phyloP scores from a whole-genome alignment of 2,329 filamentous ascomycete genomes.

The Bipolaris bicolor region DNA sequence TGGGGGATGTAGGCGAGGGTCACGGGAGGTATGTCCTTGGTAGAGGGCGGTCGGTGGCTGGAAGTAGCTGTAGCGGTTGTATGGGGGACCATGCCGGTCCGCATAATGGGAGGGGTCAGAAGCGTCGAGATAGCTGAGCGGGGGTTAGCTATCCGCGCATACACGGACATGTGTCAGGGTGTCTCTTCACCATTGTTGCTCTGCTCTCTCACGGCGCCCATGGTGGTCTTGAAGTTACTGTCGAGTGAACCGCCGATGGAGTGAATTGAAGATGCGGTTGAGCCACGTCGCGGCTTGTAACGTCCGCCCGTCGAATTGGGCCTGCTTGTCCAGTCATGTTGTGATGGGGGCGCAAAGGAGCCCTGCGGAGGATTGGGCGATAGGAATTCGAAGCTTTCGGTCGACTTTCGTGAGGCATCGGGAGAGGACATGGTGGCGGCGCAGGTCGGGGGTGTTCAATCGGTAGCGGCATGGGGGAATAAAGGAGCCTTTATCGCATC shows the following conservation, averaged over 20 bases:
- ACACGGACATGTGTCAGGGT: background rate
- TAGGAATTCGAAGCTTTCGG: constrained; percentile 57
- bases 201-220: constrained; percentile 70
- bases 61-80: constrained; percentile 71
- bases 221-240: constrained; percentile 64
- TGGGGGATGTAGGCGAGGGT: constrained; percentile 86
- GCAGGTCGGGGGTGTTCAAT: constrained; percentile 33
- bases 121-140: constrained; percentile 83
- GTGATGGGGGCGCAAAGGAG: constrained; percentile 63
- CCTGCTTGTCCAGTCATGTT: constrained; percentile 61
- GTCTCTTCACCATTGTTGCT: constrained; percentile 74
- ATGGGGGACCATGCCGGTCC: constrained; percentile 84
- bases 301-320: constrained; percentile 55
- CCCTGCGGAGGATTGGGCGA: constrained; percentile 49
- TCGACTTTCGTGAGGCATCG: constrained; percentile 52
- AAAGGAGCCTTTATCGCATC: constrained; percentile 25
- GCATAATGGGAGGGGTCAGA: constrained; percentile 87
- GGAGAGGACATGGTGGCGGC: constrained; percentile 50
- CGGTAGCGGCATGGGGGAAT: constrained; percentile 45
- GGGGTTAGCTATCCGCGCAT: constrained; percentile 20
- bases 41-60: constrained; percentile 80
- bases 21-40: constrained; percentile 90
- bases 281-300: constrained; percentile 71
- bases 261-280: constrained; percentile 83
- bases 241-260: constrained; percentile 87